phyloP scores from a whole-genome alignment of 768 basidiomycete genomes.

The Calocybe indica region DNA sequence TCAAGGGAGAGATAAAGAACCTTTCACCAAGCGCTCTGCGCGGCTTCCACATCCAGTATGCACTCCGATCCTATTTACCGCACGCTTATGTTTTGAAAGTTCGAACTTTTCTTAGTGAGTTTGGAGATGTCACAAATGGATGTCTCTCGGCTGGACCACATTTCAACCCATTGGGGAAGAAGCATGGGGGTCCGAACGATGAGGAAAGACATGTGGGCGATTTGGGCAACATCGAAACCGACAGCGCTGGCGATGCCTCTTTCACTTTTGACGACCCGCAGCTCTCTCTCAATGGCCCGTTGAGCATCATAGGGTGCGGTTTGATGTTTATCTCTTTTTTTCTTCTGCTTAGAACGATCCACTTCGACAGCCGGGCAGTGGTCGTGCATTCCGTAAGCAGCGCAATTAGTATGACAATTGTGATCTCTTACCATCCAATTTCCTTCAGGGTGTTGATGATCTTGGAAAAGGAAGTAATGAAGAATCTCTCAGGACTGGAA shows the following conservation, averaged over 20 bases:
- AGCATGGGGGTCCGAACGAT: constrained; percentile 60
- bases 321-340: not conserved
- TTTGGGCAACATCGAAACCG: constrained; percentile 66
- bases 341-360: not conserved
- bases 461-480: constrained; percentile 63
- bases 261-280: constrained; percentile 53
- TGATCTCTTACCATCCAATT: constrained; percentile 1
- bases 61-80: constrained; percentile 5
- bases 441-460: constrained; percentile 60
- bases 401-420: constrained; percentile 3
- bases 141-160: constrained; percentile 68
- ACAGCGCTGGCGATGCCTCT: constrained; percentile 49
- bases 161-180: constrained; percentile 65
- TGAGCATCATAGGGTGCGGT: constrained; percentile 64
- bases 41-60: constrained; percentile 83
- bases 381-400: constrained; percentile 63
- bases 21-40: constrained; percentile 52
- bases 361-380: constrained; percentile 48
- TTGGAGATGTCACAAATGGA: constrained; percentile 62
- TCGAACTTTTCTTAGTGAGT: constrained; percentile 17
- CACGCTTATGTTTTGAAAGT: not conserved
- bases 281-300: constrained; percentile 63
- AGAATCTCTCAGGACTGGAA: constrained; percentile 74
- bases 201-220: constrained; percentile 65
- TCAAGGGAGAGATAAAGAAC: constrained; percentile 57